These are phyloP conservation scores for Castanea sativa DNA, from an alignment of 306 rosid genomes.

Conservation along the genomic window DNA sequence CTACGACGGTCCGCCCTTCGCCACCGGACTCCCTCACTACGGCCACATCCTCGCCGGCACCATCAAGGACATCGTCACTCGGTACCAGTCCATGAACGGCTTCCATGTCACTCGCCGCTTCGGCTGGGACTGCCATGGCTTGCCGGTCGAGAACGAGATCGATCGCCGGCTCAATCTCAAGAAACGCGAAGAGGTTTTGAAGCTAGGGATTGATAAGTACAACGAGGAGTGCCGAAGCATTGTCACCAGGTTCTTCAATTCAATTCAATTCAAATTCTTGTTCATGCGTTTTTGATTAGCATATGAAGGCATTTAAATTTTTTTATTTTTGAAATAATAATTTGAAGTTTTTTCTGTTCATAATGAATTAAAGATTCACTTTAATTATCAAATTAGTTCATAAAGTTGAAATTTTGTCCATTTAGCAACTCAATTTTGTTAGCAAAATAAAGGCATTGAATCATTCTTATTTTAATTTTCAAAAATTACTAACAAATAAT, in stretches of 20 bases:
- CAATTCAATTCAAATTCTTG: too few species aligned
- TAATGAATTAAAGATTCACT: too few species aligned
- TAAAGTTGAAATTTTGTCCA: too few species aligned
- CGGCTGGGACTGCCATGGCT: constrained; percentile 99
- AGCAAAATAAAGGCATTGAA: too few species aligned
- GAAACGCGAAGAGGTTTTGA: constrained; percentile 69
- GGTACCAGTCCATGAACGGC: constrained; percentile 84
- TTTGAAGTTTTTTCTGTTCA: too few species aligned
- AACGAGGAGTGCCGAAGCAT: constrained; percentile 90
- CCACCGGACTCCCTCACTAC: constrained; percentile 97
- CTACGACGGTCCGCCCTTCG: constrained; percentile 98
- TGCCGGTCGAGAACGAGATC: constrained; percentile 89
- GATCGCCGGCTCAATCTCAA: constrained; percentile 69
- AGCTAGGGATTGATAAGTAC: constrained; percentile 74
- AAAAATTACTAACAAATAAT: too few species aligned
- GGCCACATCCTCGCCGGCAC: constrained; percentile 97
- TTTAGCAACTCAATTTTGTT: too few species aligned
- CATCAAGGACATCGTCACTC: constrained; percentile 89
- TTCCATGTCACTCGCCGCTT: constrained; percentile 95
- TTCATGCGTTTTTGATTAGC: too few species aligned
- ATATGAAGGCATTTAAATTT: too few species aligned
- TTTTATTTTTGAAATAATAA: too few species aligned
- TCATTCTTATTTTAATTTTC: too few species aligned
- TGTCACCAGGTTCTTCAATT: constrained; percentile 25
- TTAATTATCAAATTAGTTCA: too few species aligned